Evolutionary conservation across 2,329 filamentous ascomycete species (phyloP), one percentile per base, ranked within the genome.

Genomic region (Calonectria pteridis): DNA sequence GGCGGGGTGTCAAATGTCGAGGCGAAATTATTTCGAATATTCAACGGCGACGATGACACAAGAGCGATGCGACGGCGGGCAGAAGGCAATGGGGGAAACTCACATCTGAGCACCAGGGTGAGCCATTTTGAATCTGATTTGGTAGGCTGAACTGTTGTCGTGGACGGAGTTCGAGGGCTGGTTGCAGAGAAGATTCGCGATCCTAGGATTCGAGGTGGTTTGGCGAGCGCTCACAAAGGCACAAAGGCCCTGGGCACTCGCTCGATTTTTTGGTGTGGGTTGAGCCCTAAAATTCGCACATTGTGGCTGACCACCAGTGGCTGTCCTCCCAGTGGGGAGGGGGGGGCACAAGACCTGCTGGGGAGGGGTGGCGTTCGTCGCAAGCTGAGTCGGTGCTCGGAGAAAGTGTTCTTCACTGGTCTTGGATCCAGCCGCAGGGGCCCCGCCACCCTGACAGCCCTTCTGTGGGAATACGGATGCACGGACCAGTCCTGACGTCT

Each of bases 41-140:
- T 67, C 35, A 67, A 35, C 29, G 35, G 49, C 58, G 65, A 11
- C 50, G 20, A 43, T n/a, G 33, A 43, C 31, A 46, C 40, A 64
- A 23, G 31, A 51, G 23, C 23, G 53, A 50, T 40, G 70, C 46
- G 43, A 70, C 58, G 35, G 49, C 28, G 64, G 64, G 26, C 23
- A 55, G 55, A 5, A 18, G 37, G 59, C 26, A 59, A 31, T 23
- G 53, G 74, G 71, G 70, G 59, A 73, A 76, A 88, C 90, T 90
- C 86, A 92, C 90, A 92, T 91, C 85, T 91, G 90, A 84, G 89
- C 85, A 84, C 90, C 90, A 81, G 89, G 88, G 84, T 88, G 86
- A 87, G 90, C 89, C 90, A 91, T 91, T 80, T 86, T 91, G 88
- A 85, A 84, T 84, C 75, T 70, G 64, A 69, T 71, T 77, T 83